A percentile compares a stretch with the other conserved stretches of the same genome.
phyloP scores from a whole-genome alignment of 2,329 filamentous ascomycete genomes.

The Akanthomyces lecanii region DNA sequence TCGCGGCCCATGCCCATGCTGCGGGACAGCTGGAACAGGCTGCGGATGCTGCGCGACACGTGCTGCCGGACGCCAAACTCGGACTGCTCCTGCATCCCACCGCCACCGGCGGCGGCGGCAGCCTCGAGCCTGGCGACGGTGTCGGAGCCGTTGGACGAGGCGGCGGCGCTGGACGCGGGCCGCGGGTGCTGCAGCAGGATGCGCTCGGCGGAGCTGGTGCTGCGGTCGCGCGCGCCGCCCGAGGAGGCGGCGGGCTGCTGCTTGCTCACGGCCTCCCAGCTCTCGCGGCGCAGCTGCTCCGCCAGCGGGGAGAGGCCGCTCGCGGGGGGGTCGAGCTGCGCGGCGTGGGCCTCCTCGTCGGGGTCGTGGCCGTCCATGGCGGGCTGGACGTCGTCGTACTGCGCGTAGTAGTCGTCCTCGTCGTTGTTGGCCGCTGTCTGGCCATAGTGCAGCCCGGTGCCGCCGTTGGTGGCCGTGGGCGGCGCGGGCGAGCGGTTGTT shows the following conservation, averaged over 20 bases:
- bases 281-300: constrained; percentile 20
- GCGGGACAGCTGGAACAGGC: constrained; percentile 66
- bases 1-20: constrained; percentile 67
- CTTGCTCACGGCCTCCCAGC: constrained; percentile 23
- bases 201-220: constrained; percentile 2
- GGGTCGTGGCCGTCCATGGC: constrained; percentile 78
- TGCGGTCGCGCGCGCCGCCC: constrained; percentile 11
- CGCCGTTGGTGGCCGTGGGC: constrained; percentile 26
- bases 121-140: constrained; percentile 59
- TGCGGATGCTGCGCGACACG: constrained; percentile 72
- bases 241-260: neutral
- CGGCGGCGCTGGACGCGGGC: constrained; percentile 42
- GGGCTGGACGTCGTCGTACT: constrained; percentile 74
- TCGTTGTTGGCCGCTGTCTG: constrained; percentile 29
- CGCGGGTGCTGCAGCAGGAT: constrained; percentile 48
- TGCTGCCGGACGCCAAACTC: constrained; percentile 76
- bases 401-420: constrained; percentile 71
- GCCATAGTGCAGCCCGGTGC: constrained; percentile 16
- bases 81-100: constrained; percentile 52
- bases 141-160: constrained; percentile 48
- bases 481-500: constrained; percentile 61
- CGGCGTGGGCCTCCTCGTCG: constrained; percentile 54
- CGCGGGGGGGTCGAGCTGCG: constrained; percentile 34
- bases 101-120: constrained; percentile 35
- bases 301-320: constrained; percentile 24